Evolutionary conservation across 495 filamentous ascomycete species (phyloP), one percentile per base, ranked within the genome.

Genomic region (Penicillium goetzii): DNA sequence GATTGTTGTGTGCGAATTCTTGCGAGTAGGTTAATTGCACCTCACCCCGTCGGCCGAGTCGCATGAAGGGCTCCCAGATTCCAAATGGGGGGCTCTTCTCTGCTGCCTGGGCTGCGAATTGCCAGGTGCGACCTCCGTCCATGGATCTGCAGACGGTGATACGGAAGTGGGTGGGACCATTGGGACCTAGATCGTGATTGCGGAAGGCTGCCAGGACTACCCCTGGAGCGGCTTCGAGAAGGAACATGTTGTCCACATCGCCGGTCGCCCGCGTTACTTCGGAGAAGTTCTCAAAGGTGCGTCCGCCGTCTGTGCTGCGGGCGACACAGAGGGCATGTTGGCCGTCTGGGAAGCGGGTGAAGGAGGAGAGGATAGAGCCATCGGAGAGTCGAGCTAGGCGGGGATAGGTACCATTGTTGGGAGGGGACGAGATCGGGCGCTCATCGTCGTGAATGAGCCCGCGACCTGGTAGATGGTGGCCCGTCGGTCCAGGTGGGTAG

Each of bases 41-140:
- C 56, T 80, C 78, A 23, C 82, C 83, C 12, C 79, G 73, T 1
- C 62, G 68, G 0, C 82, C 80, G 19, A 81, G 66, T 14, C 85
- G 74, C 78, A 88, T 77, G 66, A 88, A 87, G 3, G 86, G 85
- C 65, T 89, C 86, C 86, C 85, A 88, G 36, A 84, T 79, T 0
- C 85, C 85, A 12, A 83, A 68, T 0, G 81, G 79, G 1, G 74
- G 66, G 9, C 65, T 68, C 38, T 76, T 76, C 56, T 79, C 74
- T 10, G 73, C 79, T 11, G 85, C 82, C 57, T 86, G 84, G n/a
- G 82, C 80, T 0, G 84, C 76, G 67, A 78, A 88, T 4, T 57
- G 57, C 86, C 86, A 89, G 1, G 72, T 77, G 2, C 66, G 72
- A 1, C 85, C 87, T 50, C 76, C 78, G 65, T 89, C 84, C 12